These are phyloP conservation scores for Pseudogymnoascus sp. DNA, from an alignment of 2,329 filamentous ascomycete genomes.

Conservation along the genomic window DNA sequence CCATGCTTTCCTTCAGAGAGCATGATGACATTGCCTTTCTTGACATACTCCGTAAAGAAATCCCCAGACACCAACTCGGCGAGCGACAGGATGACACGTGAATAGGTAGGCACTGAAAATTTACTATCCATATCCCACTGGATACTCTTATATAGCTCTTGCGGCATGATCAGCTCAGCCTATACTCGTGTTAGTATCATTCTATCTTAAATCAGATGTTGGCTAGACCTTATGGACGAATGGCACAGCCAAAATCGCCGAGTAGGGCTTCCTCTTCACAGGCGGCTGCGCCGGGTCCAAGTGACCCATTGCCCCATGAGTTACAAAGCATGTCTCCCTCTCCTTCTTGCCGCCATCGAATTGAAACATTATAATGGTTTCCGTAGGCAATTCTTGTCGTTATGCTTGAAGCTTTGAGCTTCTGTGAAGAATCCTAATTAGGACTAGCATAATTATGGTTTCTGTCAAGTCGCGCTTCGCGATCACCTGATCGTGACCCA, in stretches of 20 bases:
- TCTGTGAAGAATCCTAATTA: background rate
- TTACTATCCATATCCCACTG: slow-evolving; percentile 41
- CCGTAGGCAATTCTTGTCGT: background rate
- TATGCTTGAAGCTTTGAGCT: background rate
- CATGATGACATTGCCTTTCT: slow-evolving; percentile 64
- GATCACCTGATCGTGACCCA: background rate
- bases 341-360: slow-evolving; percentile 30
- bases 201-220: background rate
- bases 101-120: slow-evolving; percentile 42
- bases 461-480: background rate
- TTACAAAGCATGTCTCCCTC: slow-evolving; percentile 63
- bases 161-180: slow-evolving; percentile 66
- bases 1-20: slow-evolving; percentile 68
- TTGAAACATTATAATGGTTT: slow-evolving; percentile 32
- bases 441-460: background rate
- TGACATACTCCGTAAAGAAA: slow-evolving; percentile 81
- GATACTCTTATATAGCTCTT: slow-evolving; percentile 48
- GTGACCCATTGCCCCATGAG: slow-evolving; percentile 58
- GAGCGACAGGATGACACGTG: slow-evolving; percentile 63
- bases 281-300: slow-evolving; percentile 64
- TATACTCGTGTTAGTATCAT: slow-evolving; percentile 23
- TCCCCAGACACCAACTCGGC: slow-evolving; percentile 61
- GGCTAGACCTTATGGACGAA: slow-evolving; percentile 57
- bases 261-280: slow-evolving; percentile 68
- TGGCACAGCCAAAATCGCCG: slow-evolving; percentile 52